phyloP scores from a whole-genome alignment of 345 rosid genomes.

The Anacardium occidentale region DNA sequence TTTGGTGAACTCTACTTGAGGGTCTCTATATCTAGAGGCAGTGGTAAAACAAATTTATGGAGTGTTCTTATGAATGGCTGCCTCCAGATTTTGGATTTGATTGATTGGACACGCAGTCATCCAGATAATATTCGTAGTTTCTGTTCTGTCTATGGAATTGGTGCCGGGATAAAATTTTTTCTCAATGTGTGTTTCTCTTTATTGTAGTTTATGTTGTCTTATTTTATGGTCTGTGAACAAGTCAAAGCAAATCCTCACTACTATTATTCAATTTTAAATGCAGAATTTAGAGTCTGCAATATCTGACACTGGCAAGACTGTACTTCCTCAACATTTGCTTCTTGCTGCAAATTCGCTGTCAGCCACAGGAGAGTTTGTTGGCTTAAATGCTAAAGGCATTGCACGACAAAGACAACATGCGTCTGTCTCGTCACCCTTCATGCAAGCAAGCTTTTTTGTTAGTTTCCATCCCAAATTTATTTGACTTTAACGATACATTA shows the following conservation, averaged over 20 bases:
- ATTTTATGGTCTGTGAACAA: background rate
- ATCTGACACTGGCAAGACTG: constrained; percentile 70
- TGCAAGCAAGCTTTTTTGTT: constrained; percentile 93
- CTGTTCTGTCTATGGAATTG: constrained; percentile 71
- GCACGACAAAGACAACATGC: constrained; percentile 59
- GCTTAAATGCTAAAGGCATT: constrained; percentile 73
- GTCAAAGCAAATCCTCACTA: background rate
- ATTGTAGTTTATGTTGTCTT: constrained; percentile 4
- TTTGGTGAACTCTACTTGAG: constrained; percentile 76
- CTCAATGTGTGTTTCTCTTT: constrained; percentile 50
- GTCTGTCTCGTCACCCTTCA: constrained; percentile 63
- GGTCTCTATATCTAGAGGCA: constrained; percentile 54
- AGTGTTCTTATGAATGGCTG: constrained; percentile 57
- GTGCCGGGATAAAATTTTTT: constrained; percentile 68
- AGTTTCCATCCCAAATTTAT: constrained; percentile 27
- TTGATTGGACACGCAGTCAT: constrained; percentile 89
- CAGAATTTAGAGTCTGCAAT: constrained; percentile 81
- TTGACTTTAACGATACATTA: background rate
- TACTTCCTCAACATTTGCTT: constrained; percentile 67
- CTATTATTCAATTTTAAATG: constrained; percentile 11
- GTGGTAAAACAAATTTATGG: constrained; percentile 57
- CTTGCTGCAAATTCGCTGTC: constrained; percentile 71
- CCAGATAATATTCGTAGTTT: constrained; percentile 75
- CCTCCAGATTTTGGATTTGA: constrained; percentile 62
- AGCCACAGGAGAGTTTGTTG: constrained; percentile 84